Base-by-base conservation (phyloP, 2,329 filamentous ascomycete species). In the Coniella vitis region DNA sequence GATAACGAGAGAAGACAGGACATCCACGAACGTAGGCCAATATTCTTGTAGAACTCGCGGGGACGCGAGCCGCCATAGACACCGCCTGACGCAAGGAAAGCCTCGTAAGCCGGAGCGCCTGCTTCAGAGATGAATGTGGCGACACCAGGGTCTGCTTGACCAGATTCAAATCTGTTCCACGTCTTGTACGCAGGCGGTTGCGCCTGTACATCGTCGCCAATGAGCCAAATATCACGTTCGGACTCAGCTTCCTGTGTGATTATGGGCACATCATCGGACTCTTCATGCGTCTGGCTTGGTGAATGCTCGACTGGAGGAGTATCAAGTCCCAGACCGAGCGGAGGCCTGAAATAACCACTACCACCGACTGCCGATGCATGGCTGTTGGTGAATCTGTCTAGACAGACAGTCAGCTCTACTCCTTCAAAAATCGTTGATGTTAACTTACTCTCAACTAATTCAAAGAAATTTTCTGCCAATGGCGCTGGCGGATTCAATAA, bases 51-150 rank as follows among this genome's bases (percentile, higher is more conserved):
- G 10, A 69, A 61, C 3, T 66, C 59, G 7, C 60, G 58, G 31
- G 72, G 73, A 39, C 56, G 61, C 29, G 70, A 57, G 35, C 56
- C 56, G 31, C 72, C 58, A 47, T 63, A 69, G 53, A 73, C 76
- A 21, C 62, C 63, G 16, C 61, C 55, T 42, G 67, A 64, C 54
- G 61, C 58, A 3, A 86, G 56, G 3, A 81, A 70, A 7, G 83
- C 78, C 66, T 91, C 85, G 52, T 87, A 87, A 2, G 77, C 73
- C 9, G 64, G 63, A 1, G 83, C 70, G 0, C 84, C 84, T 22
- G 82, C 79, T 64, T 93, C 87, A 3, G 81, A 83, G 12, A 90
- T 66, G 54, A 86, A 83, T 2, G 74, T 36, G 47, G 72, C 67
- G 38, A 61, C 52, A 2, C 62, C 55, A 9, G 69, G 64, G 4